Base-by-base conservation (phyloP, 345 rosid genomes). In the Nephelium lappaceum region DNA sequence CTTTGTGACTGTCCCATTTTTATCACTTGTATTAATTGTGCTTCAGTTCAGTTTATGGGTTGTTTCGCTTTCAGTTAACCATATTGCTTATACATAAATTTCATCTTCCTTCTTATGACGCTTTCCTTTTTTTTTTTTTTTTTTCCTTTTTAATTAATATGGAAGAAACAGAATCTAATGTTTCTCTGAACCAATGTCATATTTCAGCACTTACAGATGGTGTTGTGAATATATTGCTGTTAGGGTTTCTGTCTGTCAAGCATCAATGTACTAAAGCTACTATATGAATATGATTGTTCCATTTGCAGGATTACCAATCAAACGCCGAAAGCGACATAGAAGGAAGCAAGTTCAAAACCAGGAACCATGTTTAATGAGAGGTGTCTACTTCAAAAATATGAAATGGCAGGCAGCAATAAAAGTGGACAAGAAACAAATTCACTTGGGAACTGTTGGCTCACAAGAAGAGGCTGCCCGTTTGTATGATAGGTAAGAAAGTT, bases 391-490 rank as follows among this genome's bases (percentile, higher is more conserved):
- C 91, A 95, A 95, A 85, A 95, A 95, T 77, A 95, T 93, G 98
- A 95, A 95, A 87, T 95, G 99, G 99, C 99, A 95, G 78, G 99
- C 99, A 0, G 99, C 99, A 24, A 95, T 93, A 75, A 95, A 95
- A 84, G 99, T 95, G 39, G 97, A 95, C 72, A 95, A 95, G 91
- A 92, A 92, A 78, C 99, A 95, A 79, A 93, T 95, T 69, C 99
- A 95, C 85, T 84, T 95, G 81, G 99, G 99, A 5, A 95, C 99
- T 12, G 96, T 93, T 57, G 88, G 97, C 83, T 86, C 98, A 41
- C 98, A 95, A 86, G 92, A 91, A 84, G 98, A 93, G 78, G 99
- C 99, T 80, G 98, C 99, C 42, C 96, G 80, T 76, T 88, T 93
- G 78, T 95, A 95, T 78, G 99, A 95, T 80, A 93, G 97, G 99